Evolutionary conservation across 768 basidiomycete genomes (phyloP), one percentile per base, ranked within the genome.

Genomic region (Auricularia auricula-judae): DNA sequence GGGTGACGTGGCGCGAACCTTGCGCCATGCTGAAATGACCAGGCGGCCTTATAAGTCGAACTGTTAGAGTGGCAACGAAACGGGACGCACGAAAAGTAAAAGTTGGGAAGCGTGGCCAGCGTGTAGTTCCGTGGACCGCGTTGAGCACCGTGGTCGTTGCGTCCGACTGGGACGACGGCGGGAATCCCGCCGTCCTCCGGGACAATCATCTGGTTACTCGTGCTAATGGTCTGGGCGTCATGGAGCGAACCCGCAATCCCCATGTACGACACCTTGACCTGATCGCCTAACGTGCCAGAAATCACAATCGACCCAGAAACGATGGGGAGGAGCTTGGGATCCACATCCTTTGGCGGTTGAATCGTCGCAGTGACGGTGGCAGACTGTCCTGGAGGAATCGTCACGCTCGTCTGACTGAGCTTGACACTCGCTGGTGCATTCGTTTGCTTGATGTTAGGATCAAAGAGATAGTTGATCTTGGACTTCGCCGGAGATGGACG

Each of bases 121-220:
- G 53, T n/a, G 53, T 54, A 54, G 53, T 54, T 54, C n/a, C 53
- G 8, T 7, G 53, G 5, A 18, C 53, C 53, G 29, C 18, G n/a
- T 18, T 54, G 53, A 7, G 29, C 53, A n/a, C n/a, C 7, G n/a
- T 11, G 11, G n/a, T n/a, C 29, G 29, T 54, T 18, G 10, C 7
- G 7, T 7, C 81, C 76, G 21, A 81, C 68, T 2, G 84, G 83
- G 1, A 81, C 68, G n/a, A 71, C 64, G 4, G 77, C 69, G 11
- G n/a, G 18, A 7, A 54, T 8, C 39, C 39, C 39, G 12, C 39
- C 39, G 39, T 42, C 39, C 8, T 42, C 39, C 7, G 7, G 12
- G 1, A 18, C n/a, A 8, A 54, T 8, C 53, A 12, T 1, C 7
- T n/a, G 8, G n/a, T 29, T n/a, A 7, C 29, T 18, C 7, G 53